Percentiles rank a stretch among this genome's conserved stretches.
Conservation (phyloP, 2,329 filamentous ascomycete genomes). For the Pseudocercospora pini-densiflorae region DNA sequence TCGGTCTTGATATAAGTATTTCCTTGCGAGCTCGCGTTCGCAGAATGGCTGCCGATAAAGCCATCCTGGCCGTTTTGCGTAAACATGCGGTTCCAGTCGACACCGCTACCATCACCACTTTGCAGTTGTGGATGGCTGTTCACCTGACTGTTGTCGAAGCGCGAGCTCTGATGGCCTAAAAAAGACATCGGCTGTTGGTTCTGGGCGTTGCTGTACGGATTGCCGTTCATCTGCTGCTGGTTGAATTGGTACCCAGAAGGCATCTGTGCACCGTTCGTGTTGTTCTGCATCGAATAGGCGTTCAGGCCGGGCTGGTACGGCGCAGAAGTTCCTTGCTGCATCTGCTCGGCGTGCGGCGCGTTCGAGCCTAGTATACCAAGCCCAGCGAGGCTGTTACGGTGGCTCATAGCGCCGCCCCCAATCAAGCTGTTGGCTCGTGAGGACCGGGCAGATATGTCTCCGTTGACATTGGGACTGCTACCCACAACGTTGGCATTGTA, state of each 20-base stretch:
- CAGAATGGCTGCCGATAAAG: constrained; percentile 53
- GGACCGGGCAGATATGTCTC: constrained; percentile 51
- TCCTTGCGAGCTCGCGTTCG: constrained; percentile 46
- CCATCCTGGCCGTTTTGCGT: constrained; percentile 51
- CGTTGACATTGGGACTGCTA: constrained; percentile 43
- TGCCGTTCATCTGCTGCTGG: constrained; percentile 36
- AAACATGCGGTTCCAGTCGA: constrained; percentile 53
- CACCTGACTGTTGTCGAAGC: constrained; percentile 42
- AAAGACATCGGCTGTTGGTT: constrained; percentile 40
- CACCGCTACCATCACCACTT: constrained; percentile 39
- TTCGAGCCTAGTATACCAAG: constrained; percentile 40
- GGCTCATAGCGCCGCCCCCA: constrained; percentile 42
- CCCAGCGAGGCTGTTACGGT: constrained; percentile 39
- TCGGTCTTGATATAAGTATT: constrained; percentile 47
- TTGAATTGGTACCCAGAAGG: constrained; percentile 39
- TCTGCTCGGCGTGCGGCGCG: constrained; percentile 34
- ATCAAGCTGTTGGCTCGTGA: constrained; percentile 57
- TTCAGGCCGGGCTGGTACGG: constrained; percentile 38
- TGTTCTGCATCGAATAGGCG: constrained; percentile 42
- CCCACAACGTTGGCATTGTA: constrained; percentile 38
- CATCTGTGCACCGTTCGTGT: constrained; percentile 35
- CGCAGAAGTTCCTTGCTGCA: constrained; percentile 32
- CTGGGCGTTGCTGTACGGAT: constrained; percentile 34
- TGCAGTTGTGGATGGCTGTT: constrained; percentile 37
- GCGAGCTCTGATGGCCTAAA: constrained; percentile 45